phyloP scores from a whole-genome alignment of 139 green algal genomes.

The Yamagishiella unicocca region DNA sequence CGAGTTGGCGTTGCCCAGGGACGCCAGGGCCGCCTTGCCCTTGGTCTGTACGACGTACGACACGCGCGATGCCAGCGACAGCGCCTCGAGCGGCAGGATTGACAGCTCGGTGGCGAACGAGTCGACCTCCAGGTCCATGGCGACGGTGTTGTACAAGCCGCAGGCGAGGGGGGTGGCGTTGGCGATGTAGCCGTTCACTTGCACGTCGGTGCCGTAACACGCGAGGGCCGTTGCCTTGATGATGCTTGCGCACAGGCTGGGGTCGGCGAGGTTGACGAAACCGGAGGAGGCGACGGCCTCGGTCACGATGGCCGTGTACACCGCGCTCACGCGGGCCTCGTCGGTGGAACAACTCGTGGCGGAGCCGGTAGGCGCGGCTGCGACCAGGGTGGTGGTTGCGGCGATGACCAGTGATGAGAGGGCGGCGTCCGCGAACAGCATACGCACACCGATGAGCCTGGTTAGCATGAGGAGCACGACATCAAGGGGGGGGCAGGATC shows the following conservation, averaged over 20 bases:
- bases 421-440: not conserved
- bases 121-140: no score
- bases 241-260: no score
- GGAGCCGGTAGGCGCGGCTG: not conserved
- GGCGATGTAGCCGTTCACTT: no score
- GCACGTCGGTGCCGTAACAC: no score
- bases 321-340: not conserved
- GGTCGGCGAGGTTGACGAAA: no score
- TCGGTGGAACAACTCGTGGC: not conserved
- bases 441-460: not conserved
- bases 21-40: not conserved
- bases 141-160: no score
- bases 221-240: no score
- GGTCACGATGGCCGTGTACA: not conserved
- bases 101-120: no score
- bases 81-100: constrained; percentile 1
- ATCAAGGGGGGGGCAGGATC: not conserved
- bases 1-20: not conserved
- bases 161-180: no score
- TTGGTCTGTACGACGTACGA: constrained; percentile 18
- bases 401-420: not conserved
- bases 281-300: not conserved
- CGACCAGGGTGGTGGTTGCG: not conserved
- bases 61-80: not conserved
- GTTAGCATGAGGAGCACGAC: no score